Percentiles rank a stretch among this genome's conserved stretches.
Conservation (phyloP, 2,329 filamentous ascomycete genomes). For the Plenodomus tracheiphilus region DNA sequence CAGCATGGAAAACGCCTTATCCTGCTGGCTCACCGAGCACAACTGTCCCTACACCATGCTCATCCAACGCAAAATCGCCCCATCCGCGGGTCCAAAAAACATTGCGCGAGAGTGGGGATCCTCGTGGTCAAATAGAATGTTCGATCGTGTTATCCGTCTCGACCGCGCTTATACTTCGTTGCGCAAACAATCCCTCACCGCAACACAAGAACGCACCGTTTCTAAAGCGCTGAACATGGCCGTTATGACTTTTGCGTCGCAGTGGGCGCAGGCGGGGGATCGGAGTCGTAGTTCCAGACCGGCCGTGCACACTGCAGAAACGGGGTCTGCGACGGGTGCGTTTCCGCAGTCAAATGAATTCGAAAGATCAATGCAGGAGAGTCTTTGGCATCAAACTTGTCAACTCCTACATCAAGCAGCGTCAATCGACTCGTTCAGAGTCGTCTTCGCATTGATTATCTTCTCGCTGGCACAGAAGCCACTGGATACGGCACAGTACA, state of each 20-base stretch:
- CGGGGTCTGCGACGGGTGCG: slow-evolving; percentile 14
- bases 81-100: slow-evolving; percentile 30
- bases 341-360: slow-evolving; percentile 20
- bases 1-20: slow-evolving; percentile 56
- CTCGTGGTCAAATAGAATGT: slow-evolving; percentile 49
- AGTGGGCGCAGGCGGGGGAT: slow-evolving; percentile 47
- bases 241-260: slow-evolving; percentile 58
- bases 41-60: slow-evolving; percentile 53
- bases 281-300: slow-evolving; percentile 12
- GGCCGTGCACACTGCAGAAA: slow-evolving; percentile 13
- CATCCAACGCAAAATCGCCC: slow-evolving; percentile 20
- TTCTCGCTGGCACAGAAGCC: slow-evolving; percentile 50
- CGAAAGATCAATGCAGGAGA: slow-evolving; percentile 43
- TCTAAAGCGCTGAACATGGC: slow-evolving; percentile 52
- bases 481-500: slow-evolving; percentile 17
- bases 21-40: slow-evolving; percentile 59
- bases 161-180: slow-evolving; percentile 39
- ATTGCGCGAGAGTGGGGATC: slow-evolving; percentile 46
- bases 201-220: slow-evolving; percentile 45
- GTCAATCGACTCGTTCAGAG: slow-evolving; percentile 48
- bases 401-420: slow-evolving; percentile 41
- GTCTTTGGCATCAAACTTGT: slow-evolving; percentile 48
- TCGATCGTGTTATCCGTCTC: slow-evolving; percentile 52
- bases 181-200: slow-evolving; percentile 44
- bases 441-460: slow-evolving; percentile 50